Evolutionary conservation across 2,329 filamentous ascomycete species (phyloP).

Genomic region (Pestalotiopsis sp.): DNA sequence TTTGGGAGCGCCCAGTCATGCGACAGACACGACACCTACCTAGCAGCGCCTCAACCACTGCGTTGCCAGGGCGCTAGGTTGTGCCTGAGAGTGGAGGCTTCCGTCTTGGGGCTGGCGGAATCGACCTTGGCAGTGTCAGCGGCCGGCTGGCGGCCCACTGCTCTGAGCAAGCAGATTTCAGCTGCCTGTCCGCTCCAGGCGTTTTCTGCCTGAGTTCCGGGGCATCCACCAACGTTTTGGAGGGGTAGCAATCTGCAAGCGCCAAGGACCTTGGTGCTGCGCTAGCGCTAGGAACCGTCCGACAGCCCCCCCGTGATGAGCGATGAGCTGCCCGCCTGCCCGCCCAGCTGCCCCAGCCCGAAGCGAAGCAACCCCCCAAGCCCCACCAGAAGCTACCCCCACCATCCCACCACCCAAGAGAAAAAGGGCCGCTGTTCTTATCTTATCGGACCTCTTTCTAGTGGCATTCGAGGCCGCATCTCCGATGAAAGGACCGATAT

Average conservation of each 20-base stretch:
- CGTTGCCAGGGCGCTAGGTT: background rate
- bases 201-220: background rate
- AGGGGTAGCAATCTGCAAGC: background rate
- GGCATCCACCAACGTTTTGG: background rate
- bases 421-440: background rate
- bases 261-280: background rate
- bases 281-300: background rate
- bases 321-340: background rate
- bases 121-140: background rate
- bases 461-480: background rate
- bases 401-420: background rate
- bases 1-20: background rate
- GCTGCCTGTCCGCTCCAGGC: background rate
- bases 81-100: constrained; percentile 6
- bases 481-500: constrained; percentile 2
- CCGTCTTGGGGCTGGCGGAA: background rate
- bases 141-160: background rate
- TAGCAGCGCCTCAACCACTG: background rate
- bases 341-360: background rate
- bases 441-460: background rate
- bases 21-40: background rate
- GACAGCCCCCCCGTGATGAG: background rate
- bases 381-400: constrained; percentile 3
- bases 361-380: background rate
- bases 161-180: background rate